Conservation (phyloP, 2,329 filamentous ascomycete species). For the Thielaviopsis ethacetica region DNA sequence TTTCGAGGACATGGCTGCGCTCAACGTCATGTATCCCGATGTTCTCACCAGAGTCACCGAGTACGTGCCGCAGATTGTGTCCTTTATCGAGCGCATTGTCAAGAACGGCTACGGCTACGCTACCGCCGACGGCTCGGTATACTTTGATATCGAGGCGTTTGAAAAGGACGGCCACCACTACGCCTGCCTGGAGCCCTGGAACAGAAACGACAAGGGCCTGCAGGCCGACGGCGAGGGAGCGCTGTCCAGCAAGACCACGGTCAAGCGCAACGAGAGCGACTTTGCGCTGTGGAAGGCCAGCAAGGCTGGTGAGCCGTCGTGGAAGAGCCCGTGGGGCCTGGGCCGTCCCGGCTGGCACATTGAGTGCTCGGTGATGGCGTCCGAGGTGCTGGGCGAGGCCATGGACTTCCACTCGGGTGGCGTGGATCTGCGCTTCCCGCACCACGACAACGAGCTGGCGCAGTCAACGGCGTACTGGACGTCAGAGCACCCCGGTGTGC, state of each 20-base stretch:
- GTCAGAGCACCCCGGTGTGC: slow-evolving; percentile 19
- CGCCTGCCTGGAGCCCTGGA: slow-evolving; percentile 71
- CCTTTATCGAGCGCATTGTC: slow-evolving; percentile 69
- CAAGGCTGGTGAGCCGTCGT: slow-evolving; percentile 81
- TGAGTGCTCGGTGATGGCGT: slow-evolving; percentile 92
- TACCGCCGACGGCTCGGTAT: slow-evolving; percentile 66
- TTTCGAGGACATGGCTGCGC: slow-evolving; percentile 67
- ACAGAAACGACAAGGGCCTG: slow-evolving; percentile 64
- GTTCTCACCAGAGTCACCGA: slow-evolving; percentile 81
- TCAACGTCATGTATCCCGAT: slow-evolving; percentile 75
- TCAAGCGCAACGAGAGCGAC: slow-evolving; percentile 63
- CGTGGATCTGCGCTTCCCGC: slow-evolving; percentile 79
- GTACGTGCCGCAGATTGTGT: slow-evolving; percentile 73
- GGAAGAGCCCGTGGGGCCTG: slow-evolving; percentile 74
- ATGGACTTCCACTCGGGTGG: slow-evolving; percentile 93
- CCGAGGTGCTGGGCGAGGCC: slow-evolving; percentile 62
- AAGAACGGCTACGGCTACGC: slow-evolving; percentile 71
- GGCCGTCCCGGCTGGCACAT: slow-evolving; percentile 94
- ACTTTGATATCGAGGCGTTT: slow-evolving; percentile 82
- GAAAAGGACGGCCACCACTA: slow-evolving; percentile 75
- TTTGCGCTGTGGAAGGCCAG: slow-evolving; percentile 91
- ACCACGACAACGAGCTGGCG: slow-evolving; percentile 77
- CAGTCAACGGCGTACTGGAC: slow-evolving; percentile 71
- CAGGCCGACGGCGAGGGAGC: slow-evolving; percentile 84
- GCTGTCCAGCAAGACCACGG: slow-evolving; percentile 41